Conservation (phyloP, 2,329 filamentous ascomycete genomes). For the Trichoderma gracile region DNA sequence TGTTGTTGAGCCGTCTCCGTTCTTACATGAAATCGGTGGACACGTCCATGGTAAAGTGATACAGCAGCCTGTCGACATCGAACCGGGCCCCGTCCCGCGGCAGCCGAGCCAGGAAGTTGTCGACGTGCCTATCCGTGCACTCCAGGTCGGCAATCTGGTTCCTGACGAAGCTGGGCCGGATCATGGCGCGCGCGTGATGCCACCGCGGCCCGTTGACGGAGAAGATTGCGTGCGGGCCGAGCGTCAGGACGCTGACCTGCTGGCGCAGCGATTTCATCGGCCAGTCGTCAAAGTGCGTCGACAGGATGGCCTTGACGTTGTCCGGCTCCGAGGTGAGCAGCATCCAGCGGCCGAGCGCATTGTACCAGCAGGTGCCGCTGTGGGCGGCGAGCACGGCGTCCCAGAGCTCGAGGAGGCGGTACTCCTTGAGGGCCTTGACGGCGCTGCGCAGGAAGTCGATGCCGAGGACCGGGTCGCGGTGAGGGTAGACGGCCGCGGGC, state of each 20-base stretch:
- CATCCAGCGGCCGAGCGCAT: conserved; percentile 42
- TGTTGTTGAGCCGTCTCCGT: too few species aligned
- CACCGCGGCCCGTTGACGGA: conserved; percentile 54
- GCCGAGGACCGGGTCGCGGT: conserved; percentile 57
- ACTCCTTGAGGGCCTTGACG: conserved; percentile 39
- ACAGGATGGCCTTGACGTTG: conserved; percentile 58
- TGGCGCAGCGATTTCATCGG: conserved; percentile 43
- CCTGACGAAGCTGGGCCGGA: conserved; percentile 56
- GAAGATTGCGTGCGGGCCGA: conserved; percentile 57
- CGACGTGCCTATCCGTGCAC: conserved; percentile 69
- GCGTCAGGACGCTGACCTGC: conserved; percentile 42
- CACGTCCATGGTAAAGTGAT: conserved; percentile 65
- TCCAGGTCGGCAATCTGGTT: conserved; percentile 65
- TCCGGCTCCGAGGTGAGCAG: conserved; percentile 52
- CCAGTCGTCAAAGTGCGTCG: conserved; percentile 56
- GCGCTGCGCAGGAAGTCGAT: conserved; percentile 49
- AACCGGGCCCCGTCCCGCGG: conserved; percentile 56
- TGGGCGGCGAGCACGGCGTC: conserved; percentile 37
- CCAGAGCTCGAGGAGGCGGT: conserved; percentile 40
- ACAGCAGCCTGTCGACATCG: conserved; percentile 65
- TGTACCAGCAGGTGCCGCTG: conserved; percentile 40
- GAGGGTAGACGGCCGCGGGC: conserved; percentile 47
- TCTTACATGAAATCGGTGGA: conserved; percentile 64
- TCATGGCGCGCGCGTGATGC: conserved; percentile 53
- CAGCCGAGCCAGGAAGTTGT: conserved; percentile 59